A percentile compares a stretch with the other conserved stretches of the same genome.
Evolutionary conservation across 2,329 filamentous ascomycete species (phyloP).

Genomic region (Phoma sp.): DNA sequence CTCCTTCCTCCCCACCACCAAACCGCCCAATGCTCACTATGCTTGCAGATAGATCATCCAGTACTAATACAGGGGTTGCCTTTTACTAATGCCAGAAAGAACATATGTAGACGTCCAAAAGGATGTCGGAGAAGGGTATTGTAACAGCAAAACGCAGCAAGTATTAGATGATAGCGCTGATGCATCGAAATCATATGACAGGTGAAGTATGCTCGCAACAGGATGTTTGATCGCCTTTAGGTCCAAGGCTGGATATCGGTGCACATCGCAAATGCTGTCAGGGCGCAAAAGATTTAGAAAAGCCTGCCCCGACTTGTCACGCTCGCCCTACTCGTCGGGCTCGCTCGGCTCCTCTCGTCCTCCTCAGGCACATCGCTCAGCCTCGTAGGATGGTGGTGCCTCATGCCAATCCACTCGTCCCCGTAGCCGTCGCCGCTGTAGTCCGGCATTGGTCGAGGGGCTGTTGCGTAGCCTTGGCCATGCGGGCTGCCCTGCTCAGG

Average conservation of each 20-base stretch:
- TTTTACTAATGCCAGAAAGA: slow-evolving; percentile 7
- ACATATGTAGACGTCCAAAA: slow-evolving; percentile 5
- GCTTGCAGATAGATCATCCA: slow-evolving; percentile 7
- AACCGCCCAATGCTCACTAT: background rate
- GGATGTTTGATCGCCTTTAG: background rate
- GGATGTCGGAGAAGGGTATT: slow-evolving; percentile 14
- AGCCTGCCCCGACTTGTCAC: slow-evolving; percentile 39
- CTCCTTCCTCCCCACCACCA: background rate
- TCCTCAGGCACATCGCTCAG: slow-evolving; percentile 50
- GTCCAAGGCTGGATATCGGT: background rate
- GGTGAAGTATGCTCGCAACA: slow-evolving; percentile 7
- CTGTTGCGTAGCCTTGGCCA: slow-evolving; percentile 27
- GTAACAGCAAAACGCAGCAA: slow-evolving; percentile 2
- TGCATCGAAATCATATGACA: background rate
- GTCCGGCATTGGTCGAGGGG: slow-evolving; percentile 25
- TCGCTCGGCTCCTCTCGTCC: slow-evolving; percentile 48
- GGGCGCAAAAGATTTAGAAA: background rate
- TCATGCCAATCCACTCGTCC: slow-evolving; percentile 45
- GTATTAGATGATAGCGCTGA: slow-evolving; percentile 10
- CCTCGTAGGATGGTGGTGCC: slow-evolving; percentile 48
- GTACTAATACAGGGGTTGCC: slow-evolving; percentile 13
- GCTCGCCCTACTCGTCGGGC: slow-evolving; percentile 43
- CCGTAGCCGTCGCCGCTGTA: slow-evolving; percentile 48
- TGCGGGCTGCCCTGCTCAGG: slow-evolving; percentile 22
- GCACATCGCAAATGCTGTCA: background rate